Percentiles rank a stretch among this genome's conserved stretches.
These are phyloP conservation scores for Mycena polygramma DNA, from an alignment of 768 basidiomycete species.

Conservation along the genomic window DNA sequence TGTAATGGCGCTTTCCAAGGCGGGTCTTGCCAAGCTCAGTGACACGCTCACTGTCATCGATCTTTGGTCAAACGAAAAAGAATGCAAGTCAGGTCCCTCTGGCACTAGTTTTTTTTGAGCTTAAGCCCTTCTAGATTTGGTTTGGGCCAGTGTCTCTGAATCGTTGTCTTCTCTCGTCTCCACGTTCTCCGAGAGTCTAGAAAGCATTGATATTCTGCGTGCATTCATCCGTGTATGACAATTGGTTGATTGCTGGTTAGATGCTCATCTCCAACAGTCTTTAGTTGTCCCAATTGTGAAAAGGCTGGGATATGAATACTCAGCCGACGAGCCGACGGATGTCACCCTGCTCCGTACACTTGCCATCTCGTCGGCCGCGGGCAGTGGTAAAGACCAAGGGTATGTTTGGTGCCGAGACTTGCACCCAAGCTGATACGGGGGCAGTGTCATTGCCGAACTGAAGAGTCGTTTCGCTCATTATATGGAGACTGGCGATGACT, in stretches of 20 bases:
- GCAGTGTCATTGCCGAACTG: conserved; percentile 82
- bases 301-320: conserved; percentile 83
- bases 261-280: conserved; percentile 51
- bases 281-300: conserved; percentile 84
- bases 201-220: conserved; percentile 66
- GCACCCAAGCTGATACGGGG: conserved; percentile 5
- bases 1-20: conserved; percentile 81
- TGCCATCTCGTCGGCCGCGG: conserved; percentile 69
- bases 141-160: conserved; percentile 80
- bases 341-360: conserved; percentile 79
- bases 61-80: conserved; percentile 72
- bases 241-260: conserved; percentile 6
- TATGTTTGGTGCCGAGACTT: conserved; percentile 26
- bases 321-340: conserved; percentile 74
- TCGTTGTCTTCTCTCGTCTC: conserved; percentile 67
- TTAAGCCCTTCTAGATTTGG: conserved; percentile 69
- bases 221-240: conserved; percentile 70
- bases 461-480: conserved; percentile 78
- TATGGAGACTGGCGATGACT: conserved; percentile 79
- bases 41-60: conserved; percentile 81
- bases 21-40: conserved; percentile 84
- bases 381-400: conserved; percentile 44
- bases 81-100: conserved; percentile 64
- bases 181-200: conserved; percentile 88
- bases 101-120: background rate